phyloP scores from a whole-genome alignment of 164 flowering plant genomes.

The Magnolia officinalis region DNA sequence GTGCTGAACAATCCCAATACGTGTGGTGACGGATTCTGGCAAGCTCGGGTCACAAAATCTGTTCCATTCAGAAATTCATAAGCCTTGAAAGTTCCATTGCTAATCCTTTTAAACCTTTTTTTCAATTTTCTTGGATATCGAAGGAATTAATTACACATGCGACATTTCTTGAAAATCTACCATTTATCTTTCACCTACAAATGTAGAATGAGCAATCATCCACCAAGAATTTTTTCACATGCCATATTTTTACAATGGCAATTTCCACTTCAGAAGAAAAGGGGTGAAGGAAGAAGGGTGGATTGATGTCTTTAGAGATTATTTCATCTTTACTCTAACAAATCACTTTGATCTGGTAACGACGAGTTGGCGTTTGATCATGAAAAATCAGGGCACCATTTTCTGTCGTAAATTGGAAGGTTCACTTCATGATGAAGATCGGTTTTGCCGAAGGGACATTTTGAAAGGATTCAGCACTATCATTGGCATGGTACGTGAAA shows the following conservation, averaged over 20 bases:
- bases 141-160: too few relatives aligned
- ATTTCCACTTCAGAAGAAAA: neutral
- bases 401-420: conserved; percentile 40
- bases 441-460: conserved; percentile 46
- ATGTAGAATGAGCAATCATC: too few relatives aligned
- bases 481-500: conserved; percentile 54
- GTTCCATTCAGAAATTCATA: too few relatives aligned
- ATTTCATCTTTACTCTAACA: neutral
- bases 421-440: conserved; percentile 22
- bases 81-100: too few relatives aligned
- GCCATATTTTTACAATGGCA: neutral
- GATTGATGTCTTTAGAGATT: neutral
- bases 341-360: neutral
- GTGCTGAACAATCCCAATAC: too few relatives aligned
- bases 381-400: conserved; percentile 38
- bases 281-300: neutral
- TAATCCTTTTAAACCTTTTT: too few relatives aligned
- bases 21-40: too few relatives aligned
- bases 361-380: neutral
- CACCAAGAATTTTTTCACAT: too few relatives aligned
- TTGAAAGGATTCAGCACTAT: conserved; percentile 55
- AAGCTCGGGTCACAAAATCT: too few relatives aligned
- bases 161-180: too few relatives aligned
- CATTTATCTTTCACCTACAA: too few relatives aligned
- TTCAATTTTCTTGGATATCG: too few relatives aligned